phyloP scores from a whole-genome alignment of 257 asterid genomes.

The Lantana camara region DNA sequence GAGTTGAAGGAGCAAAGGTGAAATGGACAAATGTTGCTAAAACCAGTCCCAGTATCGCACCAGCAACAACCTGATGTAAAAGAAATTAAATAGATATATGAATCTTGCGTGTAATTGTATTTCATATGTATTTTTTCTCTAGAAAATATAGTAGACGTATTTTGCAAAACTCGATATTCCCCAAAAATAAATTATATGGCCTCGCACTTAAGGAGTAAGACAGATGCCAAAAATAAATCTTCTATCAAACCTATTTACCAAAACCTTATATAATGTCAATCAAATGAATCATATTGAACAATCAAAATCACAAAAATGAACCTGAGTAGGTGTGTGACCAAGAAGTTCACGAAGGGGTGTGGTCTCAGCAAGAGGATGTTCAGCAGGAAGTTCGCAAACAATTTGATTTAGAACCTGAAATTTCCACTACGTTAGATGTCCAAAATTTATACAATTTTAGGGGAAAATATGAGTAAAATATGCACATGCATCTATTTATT shows the following conservation, averaged over 20 bases:
- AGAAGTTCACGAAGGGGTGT: conserved; percentile 94
- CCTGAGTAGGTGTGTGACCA: conserved; percentile 99
- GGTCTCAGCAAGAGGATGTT: conserved; percentile 95
- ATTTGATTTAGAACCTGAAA: conserved; percentile 91
- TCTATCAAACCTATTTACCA: background rate
- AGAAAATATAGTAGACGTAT: too few species aligned
- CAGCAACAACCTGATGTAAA: conserved; percentile 71
- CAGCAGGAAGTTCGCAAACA: conserved; percentile 90
- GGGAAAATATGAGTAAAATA: background rate
- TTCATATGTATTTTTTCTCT: too few species aligned
- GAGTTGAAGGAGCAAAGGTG: conserved; percentile 34
- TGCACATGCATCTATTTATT: background rate
- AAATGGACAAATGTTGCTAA: conserved; percentile 53
- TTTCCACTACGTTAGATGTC: conserved; percentile 22
- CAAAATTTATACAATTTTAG: background rate
- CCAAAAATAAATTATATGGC: too few species aligned
- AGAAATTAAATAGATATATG: background rate
- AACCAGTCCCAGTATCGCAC: conserved; percentile 65
- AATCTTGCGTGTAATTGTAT: too few species aligned
- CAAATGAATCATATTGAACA: background rate
- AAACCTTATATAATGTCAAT: background rate
- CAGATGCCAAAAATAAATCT: background rate
- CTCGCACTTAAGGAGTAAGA: too few species aligned
- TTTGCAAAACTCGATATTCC: too few species aligned
- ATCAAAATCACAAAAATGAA: conserved; percentile 24